Evolutionary conservation across 305 asterid genomes (phyloP).

Genomic region (Fraxinus sp.): DNA sequence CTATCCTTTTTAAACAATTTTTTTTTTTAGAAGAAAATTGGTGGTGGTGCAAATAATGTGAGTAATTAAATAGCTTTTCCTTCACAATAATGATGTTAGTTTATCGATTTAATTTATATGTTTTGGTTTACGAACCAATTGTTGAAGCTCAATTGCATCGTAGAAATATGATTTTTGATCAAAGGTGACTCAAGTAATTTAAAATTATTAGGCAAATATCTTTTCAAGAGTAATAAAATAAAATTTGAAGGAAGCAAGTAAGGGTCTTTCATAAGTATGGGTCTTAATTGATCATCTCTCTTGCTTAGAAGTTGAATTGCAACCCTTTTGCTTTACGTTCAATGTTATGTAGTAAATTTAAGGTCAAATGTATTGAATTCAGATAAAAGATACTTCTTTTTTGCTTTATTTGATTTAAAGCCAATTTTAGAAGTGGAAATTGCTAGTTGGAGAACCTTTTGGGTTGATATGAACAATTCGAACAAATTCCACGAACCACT

Average conservation of each 20-base stretch:
- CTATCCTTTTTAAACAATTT: neutral
- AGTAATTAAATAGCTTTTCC: neutral
- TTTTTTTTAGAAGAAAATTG: neutral
- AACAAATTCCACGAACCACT: neutral
- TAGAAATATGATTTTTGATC: neutral
- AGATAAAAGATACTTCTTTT: neutral
- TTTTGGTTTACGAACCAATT: neutral
- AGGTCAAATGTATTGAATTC: neutral
- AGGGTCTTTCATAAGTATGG: neutral
- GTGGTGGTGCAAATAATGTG: neutral
- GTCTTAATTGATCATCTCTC: neutral
- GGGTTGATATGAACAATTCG: neutral
- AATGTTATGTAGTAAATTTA: neutral
- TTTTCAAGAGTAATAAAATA: neutral
- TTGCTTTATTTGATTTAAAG: neutral
- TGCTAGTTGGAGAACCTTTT: neutral
- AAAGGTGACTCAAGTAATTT: neutral
- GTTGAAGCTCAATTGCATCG: neutral
- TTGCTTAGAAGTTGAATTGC: neutral
- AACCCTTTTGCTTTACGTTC: neutral
- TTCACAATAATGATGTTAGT: neutral
- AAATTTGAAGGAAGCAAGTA: neutral
- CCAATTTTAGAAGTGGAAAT: neutral
- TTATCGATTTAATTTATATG: neutral
- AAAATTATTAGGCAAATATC: neutral